A percentile compares a stretch with the other conserved stretches of the same genome.
phyloP scores from a whole-genome alignment of 1,284 basidiomycete genomes.

The Moesziomyces aphidis region DNA sequence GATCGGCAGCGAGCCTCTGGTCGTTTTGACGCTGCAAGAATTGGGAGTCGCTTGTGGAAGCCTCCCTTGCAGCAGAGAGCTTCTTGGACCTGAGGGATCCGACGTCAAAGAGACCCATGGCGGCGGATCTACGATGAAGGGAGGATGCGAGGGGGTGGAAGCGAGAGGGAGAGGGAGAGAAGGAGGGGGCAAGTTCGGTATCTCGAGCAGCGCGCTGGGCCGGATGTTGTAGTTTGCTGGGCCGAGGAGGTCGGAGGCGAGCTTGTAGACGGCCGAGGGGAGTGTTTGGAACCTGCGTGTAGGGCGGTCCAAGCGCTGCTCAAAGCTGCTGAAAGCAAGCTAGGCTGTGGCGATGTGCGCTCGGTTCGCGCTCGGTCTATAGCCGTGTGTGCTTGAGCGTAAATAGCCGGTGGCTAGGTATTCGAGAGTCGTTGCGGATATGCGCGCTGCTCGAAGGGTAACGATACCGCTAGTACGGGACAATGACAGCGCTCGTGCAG shows the following conservation, averaged over 20 bases:
- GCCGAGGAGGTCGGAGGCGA: background rate
- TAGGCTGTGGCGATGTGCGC: background rate
- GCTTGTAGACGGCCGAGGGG: background rate
- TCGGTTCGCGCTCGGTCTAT: background rate
- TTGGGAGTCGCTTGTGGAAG: conserved; percentile 5
- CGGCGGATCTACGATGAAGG: background rate
- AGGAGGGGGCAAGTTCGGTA: too few species aligned
- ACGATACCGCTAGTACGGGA: too few species aligned
- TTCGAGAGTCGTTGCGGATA: too few species aligned
- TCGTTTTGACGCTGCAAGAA: conserved; percentile 21
- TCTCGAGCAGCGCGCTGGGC: too few species aligned
- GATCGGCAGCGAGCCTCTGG: conserved; percentile 9
- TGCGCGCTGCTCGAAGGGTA: too few species aligned
- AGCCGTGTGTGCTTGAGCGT: too few species aligned
- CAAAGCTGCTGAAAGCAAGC: background rate
- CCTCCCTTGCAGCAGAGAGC: conserved; percentile 12
- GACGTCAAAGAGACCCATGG: conserved; percentile 50
- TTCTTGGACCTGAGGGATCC: conserved; percentile 39
- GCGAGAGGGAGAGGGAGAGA: background rate
- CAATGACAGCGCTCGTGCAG: too few species aligned
- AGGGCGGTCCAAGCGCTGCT: background rate
- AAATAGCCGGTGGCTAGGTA: too few species aligned
- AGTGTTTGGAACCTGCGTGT: background rate
- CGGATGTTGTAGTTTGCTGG: too few species aligned
- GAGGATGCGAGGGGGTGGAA: background rate